Base-by-base conservation (phyloP, 495 filamentous ascomycete genomes). In the Penicillium paxilli region DNA sequence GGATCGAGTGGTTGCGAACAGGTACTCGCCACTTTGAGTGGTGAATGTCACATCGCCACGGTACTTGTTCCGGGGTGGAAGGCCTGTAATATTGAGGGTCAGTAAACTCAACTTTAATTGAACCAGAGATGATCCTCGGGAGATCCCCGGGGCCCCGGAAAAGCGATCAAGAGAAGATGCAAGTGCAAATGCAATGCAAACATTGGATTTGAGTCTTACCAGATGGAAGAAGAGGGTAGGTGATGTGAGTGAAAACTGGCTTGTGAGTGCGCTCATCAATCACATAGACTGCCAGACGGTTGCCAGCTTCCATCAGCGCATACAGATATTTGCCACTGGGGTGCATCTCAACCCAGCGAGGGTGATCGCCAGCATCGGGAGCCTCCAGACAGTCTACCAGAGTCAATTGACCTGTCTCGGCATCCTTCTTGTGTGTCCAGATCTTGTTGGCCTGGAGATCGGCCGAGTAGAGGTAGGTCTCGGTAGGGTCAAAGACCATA, bases 401-500 rank as follows among this genome's bases (percentile, higher is more conserved):
- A 25, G 80, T 81, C 57, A 92, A 73, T 54, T 81, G 71, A 33
- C 88, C 89, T 4, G 83, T 80, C 21, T 74, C 59, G 7, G 71
- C 71, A 55, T 84, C 74, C 72, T 92, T 94, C 65, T 81, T 80
- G 71, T 94, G 90, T 11, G 85, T 87, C 90, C 90, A 94, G 46
- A 94, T 82, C 75, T 88, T 91, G 77, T 94, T 92, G 59, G 85
- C 88, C 54, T 80, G 82, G 68, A 94, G 80, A 70, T 94, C 90
- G 52, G 90, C 90, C 19, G 88, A 91, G 76, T 94, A 94, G 30
- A 94, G 80, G 71, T 90, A 92, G 12, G 83, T 88, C 72, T 94
- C 90, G 49, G 83, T 85, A 10, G 87, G 83, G 67, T 94, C 89
- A 64, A 94, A 94, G 40, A 91, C 89, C 87, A 91, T 92, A 71